Evolutionary conservation across 2,329 filamentous ascomycete species (phyloP).

Genomic region (Clarireedia hainanense): DNA sequence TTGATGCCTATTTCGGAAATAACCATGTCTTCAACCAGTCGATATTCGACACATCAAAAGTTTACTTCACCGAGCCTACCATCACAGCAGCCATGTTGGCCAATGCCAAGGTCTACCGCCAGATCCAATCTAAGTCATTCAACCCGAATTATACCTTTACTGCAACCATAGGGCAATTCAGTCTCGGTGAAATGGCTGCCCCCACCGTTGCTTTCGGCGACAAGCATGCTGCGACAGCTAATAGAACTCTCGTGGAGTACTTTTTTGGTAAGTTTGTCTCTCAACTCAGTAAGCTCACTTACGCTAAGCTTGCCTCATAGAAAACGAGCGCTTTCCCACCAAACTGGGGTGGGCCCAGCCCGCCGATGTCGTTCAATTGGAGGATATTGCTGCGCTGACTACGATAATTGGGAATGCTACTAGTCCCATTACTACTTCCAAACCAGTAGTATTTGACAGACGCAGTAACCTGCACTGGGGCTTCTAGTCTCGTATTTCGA

Average conservation of each 20-base stretch:
- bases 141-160: background rate
- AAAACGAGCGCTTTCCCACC: background rate
- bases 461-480: too few relatives aligned
- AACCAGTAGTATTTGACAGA: too few relatives aligned
- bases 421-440: background rate
- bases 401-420: background rate
- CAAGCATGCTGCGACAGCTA: background rate
- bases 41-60: conserved; percentile 28
- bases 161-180: background rate
- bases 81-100: background rate
- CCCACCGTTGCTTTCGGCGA: background rate
- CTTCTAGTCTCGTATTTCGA: too few relatives aligned
- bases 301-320: background rate
- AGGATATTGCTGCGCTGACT: background rate
- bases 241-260: background rate
- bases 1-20: conserved; percentile 43
- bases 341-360: background rate
- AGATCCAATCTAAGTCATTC: background rate
- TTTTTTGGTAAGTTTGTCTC: background rate
- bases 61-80: background rate
- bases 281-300: background rate
- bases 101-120: background rate
- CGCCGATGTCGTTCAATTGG: background rate
- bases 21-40: conserved; percentile 45
- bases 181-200: background rate